Base-by-base conservation (phyloP, 2,329 filamentous ascomycete species). In the Exophiala sp. region DNA sequence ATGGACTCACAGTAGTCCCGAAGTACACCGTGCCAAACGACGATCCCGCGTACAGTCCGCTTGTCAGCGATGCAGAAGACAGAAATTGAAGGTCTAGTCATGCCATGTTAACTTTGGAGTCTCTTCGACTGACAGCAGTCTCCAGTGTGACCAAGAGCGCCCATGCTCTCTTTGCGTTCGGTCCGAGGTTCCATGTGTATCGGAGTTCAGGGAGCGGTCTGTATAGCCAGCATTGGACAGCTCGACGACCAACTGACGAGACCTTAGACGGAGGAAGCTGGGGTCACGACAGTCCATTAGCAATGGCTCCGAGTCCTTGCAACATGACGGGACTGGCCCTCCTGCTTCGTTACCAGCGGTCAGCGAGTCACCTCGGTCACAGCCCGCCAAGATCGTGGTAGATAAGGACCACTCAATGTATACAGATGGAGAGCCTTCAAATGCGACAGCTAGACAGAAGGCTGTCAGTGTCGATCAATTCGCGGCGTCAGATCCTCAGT, bases 111-210 rank as follows among this genome's bases (percentile, higher is more conserved):
- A 18, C 16, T 29, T 29, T 29, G 24, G 5, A 5, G 5, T 29
- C 24, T 29, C 24, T 29, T 29, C 7, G 24, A 29, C 24, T 29
- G 24, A 29, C 43, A 32, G 34, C 44, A 24, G 12, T 21, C 5
- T 16, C 5, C 39, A 67, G 65, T 67, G 65, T 50, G 65, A 67
- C 40, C 57, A 64, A 21, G 47, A 66, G 21, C 66, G 68, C 2
- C 68, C 68, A 8, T 71, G 68, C 48, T 68, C 66, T 0, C 40
- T 71, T 12, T 70, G 68, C 20, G 20, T 55, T 8, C 60, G 65
- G 32, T 62, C 66, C 2, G 60, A 62, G 5, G 54, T 62, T 10
- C 50, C 59, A 3, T 70, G 67, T 33, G 40, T 53, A 12, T 54
- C 50, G 3, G 50, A 57, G 16, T 47, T 41, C 14, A 41, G 18